Evolutionary conservation across 2,329 filamentous ascomycete genomes (phyloP), one percentile per base, ranked within the genome.

Genomic region (Penicillium aurantiogriseum): DNA sequence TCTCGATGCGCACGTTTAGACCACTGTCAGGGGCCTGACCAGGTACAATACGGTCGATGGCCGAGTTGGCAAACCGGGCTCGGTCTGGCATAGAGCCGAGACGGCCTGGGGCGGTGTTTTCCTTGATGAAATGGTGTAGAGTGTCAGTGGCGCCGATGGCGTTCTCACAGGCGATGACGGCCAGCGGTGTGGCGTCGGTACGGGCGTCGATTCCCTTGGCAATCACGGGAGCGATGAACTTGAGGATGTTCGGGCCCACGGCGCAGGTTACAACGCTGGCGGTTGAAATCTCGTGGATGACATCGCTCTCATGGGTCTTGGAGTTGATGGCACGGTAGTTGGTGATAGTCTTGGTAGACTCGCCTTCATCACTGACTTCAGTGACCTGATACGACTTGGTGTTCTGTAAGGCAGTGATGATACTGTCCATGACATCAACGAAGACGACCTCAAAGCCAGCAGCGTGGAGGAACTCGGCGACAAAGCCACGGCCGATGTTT

Each of bases 261-360:
- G 94, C 96, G 78, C 94, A 99, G 63, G 94, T 99, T 69, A 99
- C 91, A 52, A 96, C 80, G 62, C 96, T 92, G 40, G 93, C 92
- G 23, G 88, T 88, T 55, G 88, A 83, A 69, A 97, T 96, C 80
- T 94, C 91, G 46, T 93, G 78, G 65, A 97, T 78, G 54, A 96
- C 86, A 54, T 93, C 87, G 53, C 83, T 82, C 79, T 95, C 89
- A 73, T 96, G 82, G 63, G 88, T 86, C 79, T 90, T 92, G 67
- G 91, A 95, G 86, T 97, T 97, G 84, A 97, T 89, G 77, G 94
- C 94, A 52, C 91, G 90, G 83, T 96, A 97, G 81, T 97, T 94
- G 77, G 90, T 89, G 78, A 99, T 96, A 68, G 81, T 88, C 77
- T 90, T 92, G 69, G 86, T 86, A 56, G 83, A 84, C 69, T 92